Percentiles rank a stretch among this genome's conserved stretches.
phyloP scores from a whole-genome alignment of 208 protist species.

The Phytomonas francai region DNA sequence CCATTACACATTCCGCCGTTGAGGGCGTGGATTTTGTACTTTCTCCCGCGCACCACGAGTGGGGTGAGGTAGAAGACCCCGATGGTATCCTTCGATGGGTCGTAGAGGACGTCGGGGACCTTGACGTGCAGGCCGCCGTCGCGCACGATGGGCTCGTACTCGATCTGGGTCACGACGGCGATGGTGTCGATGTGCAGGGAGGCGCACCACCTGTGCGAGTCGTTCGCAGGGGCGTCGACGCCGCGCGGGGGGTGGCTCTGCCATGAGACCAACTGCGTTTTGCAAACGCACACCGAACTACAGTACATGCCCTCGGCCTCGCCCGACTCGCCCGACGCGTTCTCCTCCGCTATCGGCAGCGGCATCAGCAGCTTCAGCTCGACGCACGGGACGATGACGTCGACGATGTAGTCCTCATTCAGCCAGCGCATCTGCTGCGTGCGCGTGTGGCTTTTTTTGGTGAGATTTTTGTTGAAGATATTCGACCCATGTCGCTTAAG shows the following conservation, averaged over 20 bases:
- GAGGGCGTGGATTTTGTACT: constrained; percentile 36
- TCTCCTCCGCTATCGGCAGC: constrained; percentile 42
- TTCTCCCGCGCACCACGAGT: constrained; percentile 35
- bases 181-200: constrained; percentile 52
- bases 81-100: constrained; percentile 52
- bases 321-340: constrained; percentile 14
- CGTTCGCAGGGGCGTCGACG: constrained; percentile 25
- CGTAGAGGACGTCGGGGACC: constrained; percentile 45
- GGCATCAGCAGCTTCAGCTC: constrained; percentile 61
- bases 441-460: constrained; percentile 48
- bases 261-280: constrained; percentile 42
- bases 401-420: constrained; percentile 60
- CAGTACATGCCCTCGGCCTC: constrained; percentile 50
- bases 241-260: constrained; percentile 45
- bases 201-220: constrained; percentile 23
- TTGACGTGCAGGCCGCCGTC: constrained; percentile 51
- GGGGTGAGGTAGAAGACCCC: constrained; percentile 44
- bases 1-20: constrained; percentile 57
- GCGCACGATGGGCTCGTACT: constrained; percentile 64
- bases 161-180: constrained; percentile 64
- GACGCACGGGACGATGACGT: constrained; percentile 45
- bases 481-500: neutral
- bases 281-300: constrained; percentile 33
- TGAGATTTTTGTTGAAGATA: constrained; percentile 10
- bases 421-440: constrained; percentile 77